Conservation (phyloP, 2,329 filamentous ascomycete species). For the Penicillium sp. region DNA sequence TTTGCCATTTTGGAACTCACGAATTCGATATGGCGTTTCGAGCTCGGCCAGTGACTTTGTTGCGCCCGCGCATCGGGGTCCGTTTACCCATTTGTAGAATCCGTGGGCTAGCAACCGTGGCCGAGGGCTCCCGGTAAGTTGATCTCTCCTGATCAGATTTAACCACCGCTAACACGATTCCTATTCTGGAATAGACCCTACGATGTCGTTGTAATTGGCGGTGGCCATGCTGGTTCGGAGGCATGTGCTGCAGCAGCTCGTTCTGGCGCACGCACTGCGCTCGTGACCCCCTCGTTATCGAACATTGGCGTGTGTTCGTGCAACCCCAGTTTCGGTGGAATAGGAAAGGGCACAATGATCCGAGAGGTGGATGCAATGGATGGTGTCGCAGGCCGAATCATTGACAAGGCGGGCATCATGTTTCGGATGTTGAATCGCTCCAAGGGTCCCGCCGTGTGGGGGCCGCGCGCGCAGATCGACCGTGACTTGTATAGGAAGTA, state of each 20-base stretch:
- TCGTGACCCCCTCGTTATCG: conserved; percentile 83
- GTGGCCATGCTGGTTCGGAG: conserved; percentile 93
- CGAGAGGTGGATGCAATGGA: conserved; percentile 94
- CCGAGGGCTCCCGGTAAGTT: conserved; percentile 37
- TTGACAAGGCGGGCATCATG: conserved; percentile 93
- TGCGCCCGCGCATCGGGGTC: conserved; percentile 28
- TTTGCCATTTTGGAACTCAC: not conserved
- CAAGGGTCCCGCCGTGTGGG: conserved; percentile 96
- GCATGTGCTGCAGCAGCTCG: conserved; percentile 88
- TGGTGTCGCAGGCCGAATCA: conserved; percentile 80
- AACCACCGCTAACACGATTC: not conserved
- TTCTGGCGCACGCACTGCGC: conserved; percentile 80
- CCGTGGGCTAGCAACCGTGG: conserved; percentile 43
- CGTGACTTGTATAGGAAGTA: conserved; percentile 82
- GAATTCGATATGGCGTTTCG: conserved; percentile 35
- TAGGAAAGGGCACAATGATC: conserved; percentile 95
- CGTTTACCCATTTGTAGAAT: conserved; percentile 19
- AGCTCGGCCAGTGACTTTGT: conserved; percentile 28
- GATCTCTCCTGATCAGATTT: not conserved
- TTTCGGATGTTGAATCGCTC: conserved; percentile 84
- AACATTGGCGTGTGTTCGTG: conserved; percentile 95
- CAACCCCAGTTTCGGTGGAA: conserved; percentile 97
- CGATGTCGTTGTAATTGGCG: conserved; percentile 94
- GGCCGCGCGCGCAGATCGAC: conserved; percentile 94
- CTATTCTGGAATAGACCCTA: conserved; percentile 56